Conservation (phyloP, 805 yeast genomes). For the Ogataea methanolica region DNA sequence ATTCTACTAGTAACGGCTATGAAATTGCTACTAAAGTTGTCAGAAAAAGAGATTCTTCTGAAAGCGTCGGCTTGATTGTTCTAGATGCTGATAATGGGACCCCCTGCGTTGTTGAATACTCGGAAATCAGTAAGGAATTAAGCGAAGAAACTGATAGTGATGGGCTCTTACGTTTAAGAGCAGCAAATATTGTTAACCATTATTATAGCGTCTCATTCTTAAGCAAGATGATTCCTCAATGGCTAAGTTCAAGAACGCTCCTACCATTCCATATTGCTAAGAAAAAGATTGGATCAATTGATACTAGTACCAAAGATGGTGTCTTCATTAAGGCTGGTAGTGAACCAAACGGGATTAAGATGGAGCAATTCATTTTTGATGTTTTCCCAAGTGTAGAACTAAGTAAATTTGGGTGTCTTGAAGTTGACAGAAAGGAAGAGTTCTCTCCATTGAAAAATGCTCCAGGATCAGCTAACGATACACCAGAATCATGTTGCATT, state of each 20-base stretch:
- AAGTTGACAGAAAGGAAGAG: constrained; percentile 80
- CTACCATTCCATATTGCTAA: constrained; percentile 94
- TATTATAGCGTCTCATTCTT: constrained; percentile 84
- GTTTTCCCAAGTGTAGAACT: constrained; percentile 79
- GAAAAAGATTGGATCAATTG: constrained; percentile 68
- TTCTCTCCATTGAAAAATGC: constrained; percentile 95
- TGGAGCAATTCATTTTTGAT: constrained; percentile 96
- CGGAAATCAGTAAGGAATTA: constrained; percentile 77
- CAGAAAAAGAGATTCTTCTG: constrained; percentile 81
- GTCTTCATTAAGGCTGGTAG: constrained; percentile 47
- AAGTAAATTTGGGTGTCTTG: constrained; percentile 79
- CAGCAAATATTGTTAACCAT: constrained; percentile 97
- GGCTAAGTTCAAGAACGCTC: constrained; percentile 61
- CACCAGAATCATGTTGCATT: constrained; percentile 73
- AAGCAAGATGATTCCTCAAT: constrained; percentile 50
- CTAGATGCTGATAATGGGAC: constrained; percentile 46
- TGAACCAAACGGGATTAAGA: constrained; percentile 83
- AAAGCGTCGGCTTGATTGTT: constrained; percentile 90
- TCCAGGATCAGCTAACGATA: constrained; percentile 74
- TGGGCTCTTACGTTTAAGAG: constrained; percentile 70
- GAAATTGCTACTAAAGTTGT: constrained; percentile 92
- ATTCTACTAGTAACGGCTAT: constrained; percentile 61
- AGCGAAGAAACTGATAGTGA: constrained; percentile 59
- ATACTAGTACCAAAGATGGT: constrained; percentile 37
- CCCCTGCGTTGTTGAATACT: constrained; percentile 93